Conservation (phyloP, 2,329 filamentous ascomycete genomes). For the Fusarium penzigii region DNA sequence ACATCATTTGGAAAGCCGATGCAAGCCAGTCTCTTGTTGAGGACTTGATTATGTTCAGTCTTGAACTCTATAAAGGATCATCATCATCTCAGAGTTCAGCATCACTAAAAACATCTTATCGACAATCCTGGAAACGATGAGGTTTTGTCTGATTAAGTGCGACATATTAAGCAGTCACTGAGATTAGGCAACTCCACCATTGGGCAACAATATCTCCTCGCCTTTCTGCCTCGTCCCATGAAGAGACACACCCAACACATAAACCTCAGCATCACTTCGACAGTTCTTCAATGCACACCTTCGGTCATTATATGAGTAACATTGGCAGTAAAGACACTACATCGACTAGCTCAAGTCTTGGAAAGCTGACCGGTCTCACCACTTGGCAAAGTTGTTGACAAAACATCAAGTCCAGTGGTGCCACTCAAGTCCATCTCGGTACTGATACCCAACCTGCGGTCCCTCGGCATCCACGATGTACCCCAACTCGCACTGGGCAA, state of each 20-base stretch:
- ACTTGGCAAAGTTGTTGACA: neutral
- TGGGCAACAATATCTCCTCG: slow-evolving; percentile 1
- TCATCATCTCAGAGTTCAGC: too few relatives aligned
- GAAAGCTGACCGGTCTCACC: too few relatives aligned
- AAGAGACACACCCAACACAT: neutral
- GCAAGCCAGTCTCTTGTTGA: neutral
- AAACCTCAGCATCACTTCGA: neutral
- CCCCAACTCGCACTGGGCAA: slow-evolving; percentile 54
- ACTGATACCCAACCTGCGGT: slow-evolving; percentile 39
- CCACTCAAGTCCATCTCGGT: slow-evolving; percentile 29
- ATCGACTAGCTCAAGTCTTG: too few relatives aligned
- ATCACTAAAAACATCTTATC: too few relatives aligned
- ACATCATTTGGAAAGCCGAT: neutral
- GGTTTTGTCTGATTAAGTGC: too few relatives aligned
- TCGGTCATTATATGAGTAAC: neutral
- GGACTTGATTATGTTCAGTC: too few relatives aligned
- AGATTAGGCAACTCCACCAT: slow-evolving; percentile 9
- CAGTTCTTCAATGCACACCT: neutral
- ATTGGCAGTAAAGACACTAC: too few relatives aligned
- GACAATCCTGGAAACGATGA: neutral
- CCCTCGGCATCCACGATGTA: slow-evolving; percentile 60
- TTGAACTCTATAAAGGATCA: neutral
- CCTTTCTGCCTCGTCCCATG: too few relatives aligned
- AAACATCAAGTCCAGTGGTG: slow-evolving; percentile 28
- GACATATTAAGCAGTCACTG: too few relatives aligned